Conservation (phyloP, 129 eudicot species). For the Pulicaria dysenterica region DNA sequence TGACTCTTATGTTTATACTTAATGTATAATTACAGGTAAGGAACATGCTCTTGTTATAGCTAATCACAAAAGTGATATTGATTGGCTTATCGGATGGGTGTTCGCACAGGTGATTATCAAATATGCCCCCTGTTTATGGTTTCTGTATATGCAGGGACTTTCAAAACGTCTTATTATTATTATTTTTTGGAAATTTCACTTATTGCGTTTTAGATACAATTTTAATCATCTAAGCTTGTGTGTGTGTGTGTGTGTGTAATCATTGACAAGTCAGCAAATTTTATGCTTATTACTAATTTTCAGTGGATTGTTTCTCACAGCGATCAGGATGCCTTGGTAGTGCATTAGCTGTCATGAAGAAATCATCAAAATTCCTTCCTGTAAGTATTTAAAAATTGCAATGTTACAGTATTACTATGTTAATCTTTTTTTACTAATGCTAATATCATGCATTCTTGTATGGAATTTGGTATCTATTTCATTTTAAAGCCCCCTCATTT, state of each 20-base stretch:
- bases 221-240: not conserved
- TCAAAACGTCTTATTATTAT: not conserved
- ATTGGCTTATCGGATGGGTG: conserved; percentile 99
- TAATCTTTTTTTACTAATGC: not conserved
- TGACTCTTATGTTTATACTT: conserved; percentile 6
- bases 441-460: not conserved
- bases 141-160: not conserved
- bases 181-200: conserved; percentile 13
- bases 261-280: conserved; percentile 15
- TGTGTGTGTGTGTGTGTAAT: not conserved
- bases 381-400: conserved; percentile 52
- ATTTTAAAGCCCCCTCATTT: not conserved
- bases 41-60: conserved; percentile 87
- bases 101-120: conserved; percentile 72
- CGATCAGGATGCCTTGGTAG: conserved; percentile 95
- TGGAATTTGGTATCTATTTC: conserved; percentile 3
- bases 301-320: conserved; percentile 51
- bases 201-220: conserved; percentile 7
- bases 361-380: conserved; percentile 86
- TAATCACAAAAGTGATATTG: conserved; percentile 93
- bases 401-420: conserved; percentile 13
- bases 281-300: conserved; percentile 14
- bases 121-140: conserved; percentile 10
- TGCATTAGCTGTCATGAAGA: conserved; percentile 89
- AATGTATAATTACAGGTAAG: conserved; percentile 59